phyloP scores from a whole-genome alignment of 495 filamentous ascomycete species.

The Lepraria neglecta region DNA sequence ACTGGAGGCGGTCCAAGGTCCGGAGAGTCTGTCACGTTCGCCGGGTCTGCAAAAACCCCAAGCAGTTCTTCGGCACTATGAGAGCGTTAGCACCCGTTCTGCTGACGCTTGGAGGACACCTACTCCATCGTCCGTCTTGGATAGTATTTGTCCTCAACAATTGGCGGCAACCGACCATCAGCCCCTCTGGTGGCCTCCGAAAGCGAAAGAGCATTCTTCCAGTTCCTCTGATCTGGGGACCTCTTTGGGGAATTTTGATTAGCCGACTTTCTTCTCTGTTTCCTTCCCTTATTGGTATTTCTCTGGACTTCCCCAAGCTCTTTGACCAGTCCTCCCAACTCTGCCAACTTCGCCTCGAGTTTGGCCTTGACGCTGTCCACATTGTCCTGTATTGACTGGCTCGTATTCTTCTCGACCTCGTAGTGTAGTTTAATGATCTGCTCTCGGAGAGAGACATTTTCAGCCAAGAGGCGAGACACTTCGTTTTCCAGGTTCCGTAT shows the following conservation, averaged over 20 bases:
- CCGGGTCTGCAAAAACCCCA: conserved; percentile 43
- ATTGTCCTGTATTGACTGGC: conserved; percentile 50
- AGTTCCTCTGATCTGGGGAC: conserved; percentile 40
- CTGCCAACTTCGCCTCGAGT: conserved; percentile 62
- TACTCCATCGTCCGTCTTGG: conserved; percentile 71
- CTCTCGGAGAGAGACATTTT: conserved; percentile 79
- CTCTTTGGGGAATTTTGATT: conserved; percentile 17
- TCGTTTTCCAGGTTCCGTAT: conserved; percentile 86
- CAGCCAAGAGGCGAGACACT: conserved; percentile 69
- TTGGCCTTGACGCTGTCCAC: conserved; percentile 61
- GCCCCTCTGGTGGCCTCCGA: conserved; percentile 46
- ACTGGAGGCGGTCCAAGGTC: conserved; percentile 61
- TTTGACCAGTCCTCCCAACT: conserved; percentile 58
- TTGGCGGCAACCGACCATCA: conserved; percentile 70
- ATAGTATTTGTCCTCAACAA: conserved; percentile 74
- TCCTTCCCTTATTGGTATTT: conserved; percentile 2
- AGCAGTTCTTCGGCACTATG: conserved; percentile 41
- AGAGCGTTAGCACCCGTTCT: conserved; percentile 23
- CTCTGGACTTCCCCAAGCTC: conserved; percentile 49
- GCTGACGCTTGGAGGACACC: conserved; percentile 24
- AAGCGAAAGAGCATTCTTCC: conserved; percentile 38
- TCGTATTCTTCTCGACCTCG: conserved; percentile 48
- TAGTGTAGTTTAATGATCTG: conserved; percentile 68
- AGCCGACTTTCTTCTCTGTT: conserved; percentile 12
- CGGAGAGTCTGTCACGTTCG: conserved; percentile 51